These are phyloP conservation scores for Neurospora sp. DNA, from an alignment of 495 filamentous ascomycete genomes.

Conservation along the genomic window DNA sequence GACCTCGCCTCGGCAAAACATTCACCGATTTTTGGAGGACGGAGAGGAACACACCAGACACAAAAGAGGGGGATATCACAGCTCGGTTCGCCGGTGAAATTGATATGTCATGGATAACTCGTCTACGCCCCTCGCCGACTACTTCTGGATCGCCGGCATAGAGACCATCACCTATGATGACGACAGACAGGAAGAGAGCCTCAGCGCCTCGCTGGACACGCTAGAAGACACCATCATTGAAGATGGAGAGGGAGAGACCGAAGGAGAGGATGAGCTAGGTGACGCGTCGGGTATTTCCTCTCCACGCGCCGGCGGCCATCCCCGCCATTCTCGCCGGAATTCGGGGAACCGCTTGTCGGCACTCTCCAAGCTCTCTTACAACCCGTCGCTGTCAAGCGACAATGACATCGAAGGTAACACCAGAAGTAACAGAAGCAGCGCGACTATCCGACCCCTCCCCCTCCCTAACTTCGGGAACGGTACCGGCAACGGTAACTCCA, in stretches of 20 bases:
- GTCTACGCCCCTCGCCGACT: slow-evolving; percentile 83
- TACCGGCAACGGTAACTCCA: slow-evolving; percentile 4
- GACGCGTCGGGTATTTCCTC: slow-evolving; percentile 29
- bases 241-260: slow-evolving; percentile 48
- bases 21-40: not conserved
- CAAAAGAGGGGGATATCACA: slow-evolving; percentile 5
- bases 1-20: not conserved
- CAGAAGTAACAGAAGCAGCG: slow-evolving; percentile 78
- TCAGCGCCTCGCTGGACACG: slow-evolving; percentile 13
- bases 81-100: slow-evolving; percentile 3
- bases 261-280: slow-evolving; percentile 31
- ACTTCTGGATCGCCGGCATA: slow-evolving; percentile 97
- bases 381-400: slow-evolving; percentile 12
- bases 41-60: slow-evolving; percentile 4
- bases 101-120: slow-evolving; percentile 48
- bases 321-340: slow-evolving; percentile 51
- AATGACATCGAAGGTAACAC: slow-evolving; percentile 52
- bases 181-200: slow-evolving; percentile 3
- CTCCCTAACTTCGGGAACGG: slow-evolving; percentile 18
- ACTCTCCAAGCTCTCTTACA: slow-evolving; percentile 50
- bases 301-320: slow-evolving; percentile 35
- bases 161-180: slow-evolving; percentile 60
- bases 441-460: slow-evolving; percentile 59
- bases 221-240: slow-evolving; percentile 76
- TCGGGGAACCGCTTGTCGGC: slow-evolving; percentile 57